A percentile compares a stretch with the other conserved stretches of the same genome.
Conservation (phyloP, 2,329 filamentous ascomycete species). For the Penicillium decumbens region DNA sequence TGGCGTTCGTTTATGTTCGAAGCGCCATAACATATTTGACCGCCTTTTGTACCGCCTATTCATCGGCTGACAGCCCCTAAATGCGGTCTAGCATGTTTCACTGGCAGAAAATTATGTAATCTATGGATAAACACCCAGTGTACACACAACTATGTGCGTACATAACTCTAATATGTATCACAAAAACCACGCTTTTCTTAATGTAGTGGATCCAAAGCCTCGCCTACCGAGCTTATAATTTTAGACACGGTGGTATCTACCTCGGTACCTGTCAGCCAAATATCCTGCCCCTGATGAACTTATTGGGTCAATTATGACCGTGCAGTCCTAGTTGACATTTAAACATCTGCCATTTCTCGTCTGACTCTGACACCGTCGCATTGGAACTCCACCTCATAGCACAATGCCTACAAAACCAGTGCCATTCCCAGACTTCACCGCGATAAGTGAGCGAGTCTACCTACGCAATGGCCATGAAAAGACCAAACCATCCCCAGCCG, state of each 20-base stretch:
- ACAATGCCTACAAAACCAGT: constrained; percentile 19
- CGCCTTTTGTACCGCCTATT: too few species aligned
- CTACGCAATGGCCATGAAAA: constrained; percentile 33
- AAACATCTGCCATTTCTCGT: neutral
- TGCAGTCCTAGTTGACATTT: neutral
- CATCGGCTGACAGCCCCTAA: too few species aligned
- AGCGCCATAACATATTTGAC: too few species aligned
- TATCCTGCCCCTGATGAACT: neutral
- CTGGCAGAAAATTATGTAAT: too few species aligned
- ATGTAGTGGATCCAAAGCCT: too few species aligned
- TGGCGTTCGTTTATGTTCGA: neutral
- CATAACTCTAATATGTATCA: too few species aligned
- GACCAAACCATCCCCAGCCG: constrained; percentile 26
- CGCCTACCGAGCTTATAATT: too few species aligned
- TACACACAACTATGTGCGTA: too few species aligned
- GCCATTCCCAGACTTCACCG: constrained; percentile 45
- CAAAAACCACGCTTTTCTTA: too few species aligned
- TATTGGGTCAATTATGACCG: neutral
- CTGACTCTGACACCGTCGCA: neutral
- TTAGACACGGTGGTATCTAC: too few species aligned
- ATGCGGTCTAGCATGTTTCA: too few species aligned
- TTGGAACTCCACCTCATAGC: neutral
- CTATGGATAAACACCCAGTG: too few species aligned
- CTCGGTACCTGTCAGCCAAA: neutral
- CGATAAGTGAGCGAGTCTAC: constrained; percentile 48